A percentile compares a stretch with the other conserved stretches of the same genome.
Evolutionary conservation across 192 early-diverging fungal species (phyloP).

Genomic region (Bifiguratus adelaidae): DNA sequence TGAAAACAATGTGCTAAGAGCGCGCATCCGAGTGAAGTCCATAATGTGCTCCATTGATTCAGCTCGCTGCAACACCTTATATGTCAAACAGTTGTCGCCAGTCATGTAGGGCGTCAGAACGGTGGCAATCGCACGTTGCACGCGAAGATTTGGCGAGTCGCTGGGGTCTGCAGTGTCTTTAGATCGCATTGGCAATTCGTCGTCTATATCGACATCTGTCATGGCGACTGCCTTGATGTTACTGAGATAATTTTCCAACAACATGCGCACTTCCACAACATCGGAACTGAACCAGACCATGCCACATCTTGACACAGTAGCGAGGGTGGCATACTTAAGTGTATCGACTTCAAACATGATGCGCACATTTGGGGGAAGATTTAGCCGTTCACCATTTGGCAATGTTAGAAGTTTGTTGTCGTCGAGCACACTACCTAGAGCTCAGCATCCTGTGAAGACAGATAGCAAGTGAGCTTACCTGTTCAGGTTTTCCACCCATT

Average conservation of each 20-base stretch:
- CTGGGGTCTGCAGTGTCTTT: no score
- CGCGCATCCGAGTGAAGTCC: constrained; percentile 90
- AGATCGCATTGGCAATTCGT: no score
- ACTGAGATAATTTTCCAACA: constrained; percentile 74
- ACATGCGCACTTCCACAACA: constrained; percentile 72
- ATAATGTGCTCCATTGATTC: constrained; percentile 85
- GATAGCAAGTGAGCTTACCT: constrained; percentile 9
- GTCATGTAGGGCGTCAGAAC: constrained; percentile 64
- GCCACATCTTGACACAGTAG: constrained; percentile 97
- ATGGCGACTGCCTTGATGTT: constrained; percentile 61
- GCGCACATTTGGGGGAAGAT: constrained; percentile 89
- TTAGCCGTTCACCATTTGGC: constrained; percentile 97
- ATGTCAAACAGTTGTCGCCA: constrained; percentile 58
- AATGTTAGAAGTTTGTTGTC: constrained; percentile 96
- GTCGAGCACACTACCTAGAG: constrained; percentile 71
- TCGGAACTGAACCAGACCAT: constrained; percentile 99
- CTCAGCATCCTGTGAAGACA: background rate
- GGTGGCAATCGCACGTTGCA: constrained; percentile 68
- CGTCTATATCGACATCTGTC: constrained; percentile 73
- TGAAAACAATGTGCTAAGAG: constrained; percentile 78
- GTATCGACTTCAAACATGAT: constrained; percentile 99
- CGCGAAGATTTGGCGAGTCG: constrained; percentile 40
- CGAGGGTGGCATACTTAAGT: constrained; percentile 94
- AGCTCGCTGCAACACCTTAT: constrained; percentile 57
- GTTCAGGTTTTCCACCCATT: constrained; percentile 99